Conservation (phyloP, 441 rosid genomes). For the Adansonia madagascariensis region DNA sequence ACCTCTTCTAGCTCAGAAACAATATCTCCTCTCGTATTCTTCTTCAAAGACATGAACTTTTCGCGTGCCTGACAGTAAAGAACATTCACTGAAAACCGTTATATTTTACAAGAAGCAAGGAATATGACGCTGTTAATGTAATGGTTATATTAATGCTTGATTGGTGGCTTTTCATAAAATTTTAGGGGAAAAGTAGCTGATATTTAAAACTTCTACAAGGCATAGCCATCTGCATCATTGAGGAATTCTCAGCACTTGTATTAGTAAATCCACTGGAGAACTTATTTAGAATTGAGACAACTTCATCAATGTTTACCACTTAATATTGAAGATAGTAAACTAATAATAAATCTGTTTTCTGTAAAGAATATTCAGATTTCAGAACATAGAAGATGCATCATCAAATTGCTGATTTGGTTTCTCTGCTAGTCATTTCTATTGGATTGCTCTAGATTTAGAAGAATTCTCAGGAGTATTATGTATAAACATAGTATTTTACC, state of each 20-base stretch:
- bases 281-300: slow-evolving; percentile 9
- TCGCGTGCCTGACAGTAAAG: slow-evolving; percentile 71
- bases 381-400: not conserved
- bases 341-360: not conserved
- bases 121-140: not conserved
- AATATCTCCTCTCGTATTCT: slow-evolving; percentile 73
- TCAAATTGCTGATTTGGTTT: slow-evolving; percentile 14
- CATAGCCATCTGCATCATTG: not conserved
- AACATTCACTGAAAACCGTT: not conserved
- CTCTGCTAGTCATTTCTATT: slow-evolving; percentile 9
- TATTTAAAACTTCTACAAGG: slow-evolving; percentile 12
- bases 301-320: slow-evolving; percentile 3
- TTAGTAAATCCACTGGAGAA: slow-evolving; percentile 1
- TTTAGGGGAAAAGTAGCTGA: slow-evolving; percentile 1
- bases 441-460: slow-evolving; percentile 7
- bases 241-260: slow-evolving; percentile 5
- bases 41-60: slow-evolving; percentile 84
- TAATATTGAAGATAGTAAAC: not conserved
- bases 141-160: slow-evolving; percentile 14
- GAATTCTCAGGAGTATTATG: not conserved
- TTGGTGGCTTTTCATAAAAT: not conserved
- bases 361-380: slow-evolving; percentile 5
- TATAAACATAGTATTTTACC: slow-evolving; percentile 4
- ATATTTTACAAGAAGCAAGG: not conserved
- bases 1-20: slow-evolving; percentile 94